Conservation (phyloP, 2,329 filamentous ascomycete genomes). For the Colletotrichum salicis region DNA sequence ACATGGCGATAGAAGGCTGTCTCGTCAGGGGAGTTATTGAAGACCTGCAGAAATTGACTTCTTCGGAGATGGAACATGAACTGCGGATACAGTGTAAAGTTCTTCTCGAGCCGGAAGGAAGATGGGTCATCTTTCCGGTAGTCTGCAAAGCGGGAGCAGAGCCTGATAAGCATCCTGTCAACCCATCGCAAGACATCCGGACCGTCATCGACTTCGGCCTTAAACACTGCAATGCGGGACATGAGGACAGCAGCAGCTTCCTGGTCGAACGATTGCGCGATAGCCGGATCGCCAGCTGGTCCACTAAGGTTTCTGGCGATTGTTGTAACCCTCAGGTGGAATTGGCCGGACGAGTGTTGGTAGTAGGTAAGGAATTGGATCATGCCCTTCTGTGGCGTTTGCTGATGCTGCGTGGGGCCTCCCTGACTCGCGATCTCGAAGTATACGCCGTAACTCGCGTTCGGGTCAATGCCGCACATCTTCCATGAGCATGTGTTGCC, state of each 20-base stretch:
- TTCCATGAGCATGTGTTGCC: constrained; percentile 99
- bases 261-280: constrained; percentile 97
- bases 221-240: constrained; percentile 99
- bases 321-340: constrained; percentile 94
- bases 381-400: constrained; percentile 90
- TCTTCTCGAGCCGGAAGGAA: constrained; percentile 96
- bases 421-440: constrained; percentile 98
- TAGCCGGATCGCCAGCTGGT: constrained; percentile 91
- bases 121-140: constrained; percentile 98
- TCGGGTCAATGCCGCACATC: constrained; percentile 98
- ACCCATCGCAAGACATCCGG: constrained; percentile 99
- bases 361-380: constrained; percentile 99
- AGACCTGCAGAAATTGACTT: constrained; percentile 97
- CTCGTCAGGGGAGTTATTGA: constrained; percentile 99
- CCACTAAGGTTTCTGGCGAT: constrained; percentile 91
- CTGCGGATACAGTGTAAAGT: constrained; percentile 98
- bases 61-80: constrained; percentile 99
- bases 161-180: constrained; percentile 95
- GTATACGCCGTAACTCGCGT: constrained; percentile 93
- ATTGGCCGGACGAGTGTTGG: constrained; percentile 95
- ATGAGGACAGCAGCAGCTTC: constrained; percentile 97
- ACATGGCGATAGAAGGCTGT: constrained; percentile 99
- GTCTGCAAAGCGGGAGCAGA: constrained; percentile 96
- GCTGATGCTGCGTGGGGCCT: constrained; percentile 84
- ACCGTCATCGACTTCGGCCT: constrained; percentile 97